Conservation (phyloP, 768 basidiomycete genomes). For the Plicaturopsis crispa region DNA sequence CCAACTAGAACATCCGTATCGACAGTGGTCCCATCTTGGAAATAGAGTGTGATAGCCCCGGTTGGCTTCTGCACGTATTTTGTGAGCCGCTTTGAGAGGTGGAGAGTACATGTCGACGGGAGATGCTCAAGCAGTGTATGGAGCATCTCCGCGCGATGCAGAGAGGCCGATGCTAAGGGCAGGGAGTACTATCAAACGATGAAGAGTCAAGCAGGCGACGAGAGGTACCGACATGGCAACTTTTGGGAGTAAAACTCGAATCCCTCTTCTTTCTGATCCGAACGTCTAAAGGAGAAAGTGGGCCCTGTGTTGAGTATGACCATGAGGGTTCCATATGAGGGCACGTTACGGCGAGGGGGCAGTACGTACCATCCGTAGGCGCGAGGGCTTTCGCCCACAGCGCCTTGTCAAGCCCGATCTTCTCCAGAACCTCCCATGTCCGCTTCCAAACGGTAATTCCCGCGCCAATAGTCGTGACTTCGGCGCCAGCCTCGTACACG, state of each 20-base stretch:
- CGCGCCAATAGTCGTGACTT: conserved; percentile 30
- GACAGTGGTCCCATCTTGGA: conserved; percentile 24
- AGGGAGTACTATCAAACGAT: too few relatives aligned
- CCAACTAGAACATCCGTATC: conserved; percentile 36
- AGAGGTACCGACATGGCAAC: too few relatives aligned
- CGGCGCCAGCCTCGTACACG: conserved; percentile 38
- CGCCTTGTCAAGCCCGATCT: conserved; percentile 35
- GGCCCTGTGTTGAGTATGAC: too few relatives aligned
- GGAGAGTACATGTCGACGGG: conserved; percentile 12
- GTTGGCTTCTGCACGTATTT: background rate
- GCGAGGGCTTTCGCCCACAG: too few relatives aligned
- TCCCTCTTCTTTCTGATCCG: too few relatives aligned
- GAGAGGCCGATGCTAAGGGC: too few relatives aligned
- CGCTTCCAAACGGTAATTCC: conserved; percentile 39
- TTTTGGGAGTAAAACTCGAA: too few relatives aligned
- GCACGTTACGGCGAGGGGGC: too few relatives aligned
- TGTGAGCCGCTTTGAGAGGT: conserved; percentile 23
- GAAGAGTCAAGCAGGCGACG: too few relatives aligned
- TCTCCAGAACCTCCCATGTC: conserved; percentile 36
- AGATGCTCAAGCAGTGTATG: conserved; percentile 14
- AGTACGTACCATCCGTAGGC: too few relatives aligned
- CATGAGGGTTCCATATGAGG: too few relatives aligned
- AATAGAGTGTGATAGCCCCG: conserved; percentile 21
- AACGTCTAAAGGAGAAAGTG: too few relatives aligned
- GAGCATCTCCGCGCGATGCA: conserved; percentile 21